These are phyloP conservation scores for Royoungia palumana DNA, from an alignment of 768 basidiomycete species.

Conservation along the genomic window DNA sequence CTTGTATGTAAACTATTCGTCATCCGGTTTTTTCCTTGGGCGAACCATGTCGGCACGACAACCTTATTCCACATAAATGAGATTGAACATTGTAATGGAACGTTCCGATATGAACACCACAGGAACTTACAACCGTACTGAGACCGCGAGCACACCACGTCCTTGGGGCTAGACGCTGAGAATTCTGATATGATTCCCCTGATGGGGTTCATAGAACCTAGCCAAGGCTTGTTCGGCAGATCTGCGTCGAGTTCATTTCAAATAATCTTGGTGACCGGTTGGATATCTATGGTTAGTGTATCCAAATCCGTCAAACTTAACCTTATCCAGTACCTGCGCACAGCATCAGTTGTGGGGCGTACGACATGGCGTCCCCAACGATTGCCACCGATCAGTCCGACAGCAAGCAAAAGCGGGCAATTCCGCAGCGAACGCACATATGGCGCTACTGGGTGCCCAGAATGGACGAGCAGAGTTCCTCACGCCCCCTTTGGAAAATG, in stretches of 20 bases:
- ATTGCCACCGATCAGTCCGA: neutral
- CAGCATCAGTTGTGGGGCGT: neutral
- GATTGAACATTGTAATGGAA: neutral
- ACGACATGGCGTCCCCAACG: neutral
- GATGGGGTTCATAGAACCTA: neutral
- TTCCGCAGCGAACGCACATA: neutral
- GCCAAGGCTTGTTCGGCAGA: neutral
- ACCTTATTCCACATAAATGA: constrained; percentile 5
- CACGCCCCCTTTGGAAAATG: neutral
- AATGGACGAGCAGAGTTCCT: neutral
- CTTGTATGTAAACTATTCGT: neutral
- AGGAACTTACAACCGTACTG: neutral
- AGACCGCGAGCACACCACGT: neutral
- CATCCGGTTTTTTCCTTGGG: neutral
- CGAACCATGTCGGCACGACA: neutral
- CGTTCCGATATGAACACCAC: neutral
- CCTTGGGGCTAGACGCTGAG: neutral
- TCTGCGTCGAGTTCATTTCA: constrained; percentile 4
- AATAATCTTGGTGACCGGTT: constrained; percentile 3
- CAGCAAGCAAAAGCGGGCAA: neutral
- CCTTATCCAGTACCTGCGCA: constrained; percentile 14
- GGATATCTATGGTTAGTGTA: constrained; percentile 7
- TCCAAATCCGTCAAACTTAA: constrained; percentile 21
- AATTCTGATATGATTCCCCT: neutral
- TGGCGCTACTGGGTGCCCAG: neutral